Evolutionary conservation across 108 stramenopile species (phyloP).

Genomic region (Nannochloropsis gaditana): DNA sequence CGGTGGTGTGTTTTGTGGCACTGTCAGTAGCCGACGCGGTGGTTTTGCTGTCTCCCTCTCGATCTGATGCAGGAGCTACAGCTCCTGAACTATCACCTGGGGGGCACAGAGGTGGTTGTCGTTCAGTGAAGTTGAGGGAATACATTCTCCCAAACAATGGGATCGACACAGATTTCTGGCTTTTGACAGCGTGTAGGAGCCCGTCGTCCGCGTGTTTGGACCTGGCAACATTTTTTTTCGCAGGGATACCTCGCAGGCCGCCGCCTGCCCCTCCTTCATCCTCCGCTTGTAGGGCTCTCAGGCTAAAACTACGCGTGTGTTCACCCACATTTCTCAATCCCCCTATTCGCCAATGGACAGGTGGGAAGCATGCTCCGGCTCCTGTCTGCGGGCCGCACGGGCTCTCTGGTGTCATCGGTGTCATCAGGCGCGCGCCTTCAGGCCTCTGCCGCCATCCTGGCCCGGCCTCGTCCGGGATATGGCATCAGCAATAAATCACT

Average conservation of each 20-base stretch:
- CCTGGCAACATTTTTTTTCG: constrained; percentile 43
- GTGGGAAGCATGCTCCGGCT: constrained; percentile 30
- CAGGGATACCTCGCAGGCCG: background rate
- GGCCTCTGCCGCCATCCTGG: constrained; percentile 22
- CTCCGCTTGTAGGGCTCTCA: background rate
- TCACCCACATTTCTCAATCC: background rate
- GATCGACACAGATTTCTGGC: constrained; percentile 52
- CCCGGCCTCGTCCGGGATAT: background rate
- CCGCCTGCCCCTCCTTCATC: background rate
- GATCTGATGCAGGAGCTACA: background rate
- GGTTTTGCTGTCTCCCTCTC: background rate
- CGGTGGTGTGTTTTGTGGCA: background rate
- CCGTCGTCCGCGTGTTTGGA: constrained; percentile 88
- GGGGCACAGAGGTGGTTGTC: constrained; percentile 59
- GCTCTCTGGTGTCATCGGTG: constrained; percentile 27
- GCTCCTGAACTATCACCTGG: constrained; percentile 50
- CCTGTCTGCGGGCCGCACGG: constrained; percentile 22
- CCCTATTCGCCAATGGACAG: background rate
- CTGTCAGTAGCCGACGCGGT: too few relatives aligned
- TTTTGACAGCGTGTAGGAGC: constrained; percentile 88
- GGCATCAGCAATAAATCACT: constrained; percentile 11
- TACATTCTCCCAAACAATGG: too few relatives aligned
- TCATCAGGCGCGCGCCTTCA: background rate
- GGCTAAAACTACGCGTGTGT: background rate
- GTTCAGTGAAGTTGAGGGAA: constrained; percentile 46